Base-by-base conservation (phyloP, 305 asterid species). In the Fraxinus latifolia region DNA sequence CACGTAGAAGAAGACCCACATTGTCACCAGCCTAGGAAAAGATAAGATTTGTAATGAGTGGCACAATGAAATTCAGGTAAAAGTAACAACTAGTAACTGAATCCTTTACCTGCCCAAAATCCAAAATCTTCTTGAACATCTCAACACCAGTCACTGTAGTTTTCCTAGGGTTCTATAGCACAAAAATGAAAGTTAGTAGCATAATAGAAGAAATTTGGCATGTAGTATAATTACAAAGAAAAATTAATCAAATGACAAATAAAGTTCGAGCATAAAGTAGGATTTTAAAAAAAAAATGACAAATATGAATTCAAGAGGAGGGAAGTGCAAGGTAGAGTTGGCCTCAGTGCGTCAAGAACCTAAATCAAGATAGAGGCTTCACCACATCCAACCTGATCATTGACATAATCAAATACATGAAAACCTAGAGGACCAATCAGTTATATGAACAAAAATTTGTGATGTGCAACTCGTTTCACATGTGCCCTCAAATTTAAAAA, bases 111-210 rank as follows among this genome's bases (percentile, higher is more conserved):
- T 96, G 97, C 74, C 99, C 99, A 87, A 53, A 71, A 88, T 96
- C 99, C 86, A 96, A 87, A 36, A 90, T 92, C 91, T 96, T 96
- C 90, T 93, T 96, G 93, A 96, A 96, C 99, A 96, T 96, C 89
- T 96, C 98, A 77, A 95, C 99, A 71, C 98, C 99, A 83, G 99
- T 96, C 32, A 92, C 98, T 6, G 92, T 88, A 76, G 98, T 90
- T 91, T 96, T 96, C 70, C 91, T 60, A 84, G 90, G 92, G 68
- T 92, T 92, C 98, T 95, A 87, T 44, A 80, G 84, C 27, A 87
- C 37, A 72, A 39, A 82, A 70, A 78, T 67, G 79, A 0, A 58
- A 4, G 77, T 58, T 77, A 77, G 62, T 76, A 62, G 77, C 60
- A n/a, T 17, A 32, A 68, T 77, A 60, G 85, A 21, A 8, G 39